phyloP scores from a whole-genome alignment of 2,329 filamentous ascomycete genomes.

The Penicillium fuscoglaucum region DNA sequence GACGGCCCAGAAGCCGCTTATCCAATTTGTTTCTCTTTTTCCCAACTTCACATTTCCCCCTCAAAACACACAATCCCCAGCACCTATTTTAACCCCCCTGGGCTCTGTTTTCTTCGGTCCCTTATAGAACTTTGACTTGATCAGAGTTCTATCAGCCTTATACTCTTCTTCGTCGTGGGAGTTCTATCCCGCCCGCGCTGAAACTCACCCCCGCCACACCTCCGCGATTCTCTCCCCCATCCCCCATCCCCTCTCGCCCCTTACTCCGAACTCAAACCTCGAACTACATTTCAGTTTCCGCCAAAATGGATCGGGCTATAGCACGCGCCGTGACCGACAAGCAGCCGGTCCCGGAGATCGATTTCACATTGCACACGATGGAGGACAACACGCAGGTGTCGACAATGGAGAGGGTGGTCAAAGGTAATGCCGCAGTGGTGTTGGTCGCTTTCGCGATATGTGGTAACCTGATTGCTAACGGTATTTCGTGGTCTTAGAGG shows the following conservation, averaged over 20 bases:
- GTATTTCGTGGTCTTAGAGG: constrained; percentile 61
- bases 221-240: constrained; percentile 12
- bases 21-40: constrained; percentile 29
- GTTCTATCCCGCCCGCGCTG: constrained; percentile 13
- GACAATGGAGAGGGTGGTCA: constrained; percentile 94
- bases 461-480: constrained; percentile 17
- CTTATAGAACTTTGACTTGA: neutral
- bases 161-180: constrained; percentile 11
- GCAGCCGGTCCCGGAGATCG: constrained; percentile 94
- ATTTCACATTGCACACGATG: constrained; percentile 98
- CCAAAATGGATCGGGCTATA: constrained; percentile 52
- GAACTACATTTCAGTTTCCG: constrained; percentile 2
- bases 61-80: constrained; percentile 17
- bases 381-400: constrained; percentile 94
- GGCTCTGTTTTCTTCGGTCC: neutral
- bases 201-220: constrained; percentile 16
- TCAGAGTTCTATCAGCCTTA: constrained; percentile 2
- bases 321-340: constrained; percentile 92
- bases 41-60: constrained; percentile 18
- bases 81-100: constrained; percentile 1
- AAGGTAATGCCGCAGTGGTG: constrained; percentile 66
- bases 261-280: constrained; percentile 8
- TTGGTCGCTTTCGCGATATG: constrained; percentile 8
- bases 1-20: constrained; percentile 23
- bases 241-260: neutral